Conservation (phyloP, 305 asterid genomes). For the Coffea humblotiana region DNA sequence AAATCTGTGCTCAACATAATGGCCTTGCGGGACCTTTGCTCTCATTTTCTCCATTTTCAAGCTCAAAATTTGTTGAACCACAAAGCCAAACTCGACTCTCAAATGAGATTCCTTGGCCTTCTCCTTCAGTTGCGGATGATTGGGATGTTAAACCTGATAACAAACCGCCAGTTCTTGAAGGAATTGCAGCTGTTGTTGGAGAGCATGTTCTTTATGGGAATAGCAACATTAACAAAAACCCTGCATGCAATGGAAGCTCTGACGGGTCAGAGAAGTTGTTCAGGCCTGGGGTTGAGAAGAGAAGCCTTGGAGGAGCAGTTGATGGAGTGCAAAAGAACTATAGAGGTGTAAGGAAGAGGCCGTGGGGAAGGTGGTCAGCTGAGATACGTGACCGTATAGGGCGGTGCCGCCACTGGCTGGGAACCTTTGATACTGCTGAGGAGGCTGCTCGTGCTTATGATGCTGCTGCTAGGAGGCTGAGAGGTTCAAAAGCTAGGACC, state of each 20-base stretch:
- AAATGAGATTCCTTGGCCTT: background rate
- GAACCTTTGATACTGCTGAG: constrained; percentile 90
- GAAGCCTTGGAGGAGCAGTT: background rate
- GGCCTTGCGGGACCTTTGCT: background rate
- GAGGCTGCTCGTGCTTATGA: constrained; percentile 96
- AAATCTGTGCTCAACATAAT: constrained; percentile 4
- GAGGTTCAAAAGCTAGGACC: constrained; percentile 80
- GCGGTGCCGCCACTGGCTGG: constrained; percentile 95
- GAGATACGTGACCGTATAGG: constrained; percentile 96
- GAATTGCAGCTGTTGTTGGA: constrained; percentile 57
- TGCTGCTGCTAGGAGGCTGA: constrained; percentile 79
- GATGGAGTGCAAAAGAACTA: constrained; percentile 40
- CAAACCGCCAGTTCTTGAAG: constrained; percentile 44
- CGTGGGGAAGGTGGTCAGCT: constrained; percentile 99
- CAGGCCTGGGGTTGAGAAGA: background rate
- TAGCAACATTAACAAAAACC: background rate
- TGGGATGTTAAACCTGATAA: background rate
- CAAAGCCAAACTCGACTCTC: constrained; percentile 5
- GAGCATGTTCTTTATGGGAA: constrained; percentile 60
- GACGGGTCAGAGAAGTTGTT: constrained; percentile 1
- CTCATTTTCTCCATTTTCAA: constrained; percentile 23
- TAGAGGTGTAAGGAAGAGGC: constrained; percentile 85
- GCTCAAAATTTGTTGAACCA: constrained; percentile 7
- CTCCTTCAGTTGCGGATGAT: background rate
- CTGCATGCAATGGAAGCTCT: constrained; percentile 2